Base-by-base conservation (phyloP, 176 grass and related monocot genomes). In the Eragrostis nindensis region DNA sequence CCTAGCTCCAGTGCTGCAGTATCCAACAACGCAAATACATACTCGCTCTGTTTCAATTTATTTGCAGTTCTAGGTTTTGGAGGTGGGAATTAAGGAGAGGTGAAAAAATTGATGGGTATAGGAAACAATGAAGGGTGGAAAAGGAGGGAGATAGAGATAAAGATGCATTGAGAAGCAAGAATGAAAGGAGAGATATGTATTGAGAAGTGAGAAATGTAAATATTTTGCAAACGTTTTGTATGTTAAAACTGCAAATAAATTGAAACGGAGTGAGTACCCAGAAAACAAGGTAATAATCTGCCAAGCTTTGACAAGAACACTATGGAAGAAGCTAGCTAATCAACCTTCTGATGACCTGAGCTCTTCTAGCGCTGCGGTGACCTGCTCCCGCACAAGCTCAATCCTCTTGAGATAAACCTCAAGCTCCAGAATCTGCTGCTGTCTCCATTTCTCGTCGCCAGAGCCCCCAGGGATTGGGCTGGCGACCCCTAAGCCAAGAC, bases 321-420 rank as follows among this genome's bases (percentile, higher is more conserved):
- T 70, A 66, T 16, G 68, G 38, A 70, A 77, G 30, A 80, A 87
- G 57, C 53, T 57, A 22, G 25, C 13, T 69, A 61, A 84, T 94
- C 78, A 97, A 61, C 36, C 12, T 69, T 67, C 38, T 12, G 68
- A 73, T 41, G 82, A 88, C 76, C 80, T 94, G 68, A 94, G 82
- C n/a, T 94, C 89, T 81, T 90, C 62, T 53, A 97, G 40, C 6
- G 21, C 91, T 8, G 62, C 62, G 0, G 63, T 88, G 56, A 97
- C 84, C 73, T 97, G 89, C 64, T 97, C 89, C 38, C 79, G 70
- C 9, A 97, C 22, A 75, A 97, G 87, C 75, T 97, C 91, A 26
- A 97, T 88, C 76, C 94, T 83, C 69, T 88, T 89, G 8, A 97
- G 77, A 69, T 90, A 97, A 38, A 97, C 94, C 87, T 97, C 92